These are phyloP conservation scores for Beauveria australis DNA, from an alignment of 2,329 filamentous ascomycete genomes.

Conservation along the genomic window DNA sequence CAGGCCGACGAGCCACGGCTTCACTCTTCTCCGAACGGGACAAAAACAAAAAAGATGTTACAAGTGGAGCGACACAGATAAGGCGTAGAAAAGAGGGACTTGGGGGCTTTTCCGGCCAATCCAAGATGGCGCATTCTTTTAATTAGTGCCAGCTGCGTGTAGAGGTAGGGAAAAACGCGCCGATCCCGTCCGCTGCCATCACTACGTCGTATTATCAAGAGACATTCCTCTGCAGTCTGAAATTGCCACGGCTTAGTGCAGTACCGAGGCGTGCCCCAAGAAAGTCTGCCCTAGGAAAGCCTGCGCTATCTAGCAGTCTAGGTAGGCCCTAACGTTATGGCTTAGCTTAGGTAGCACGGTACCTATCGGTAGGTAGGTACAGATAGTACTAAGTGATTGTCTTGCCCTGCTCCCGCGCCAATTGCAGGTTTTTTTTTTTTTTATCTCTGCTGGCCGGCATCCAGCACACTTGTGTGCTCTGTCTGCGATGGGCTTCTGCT, in stretches of 20 bases:
- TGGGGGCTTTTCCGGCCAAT: neutral
- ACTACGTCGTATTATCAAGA: neutral
- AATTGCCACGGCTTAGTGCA: neutral
- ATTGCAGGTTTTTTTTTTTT: too few species aligned
- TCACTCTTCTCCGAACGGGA: neutral
- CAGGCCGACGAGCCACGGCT: neutral
- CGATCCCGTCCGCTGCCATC: neutral
- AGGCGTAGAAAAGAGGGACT: neutral
- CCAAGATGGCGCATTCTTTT: neutral
- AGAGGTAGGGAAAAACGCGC: neutral
- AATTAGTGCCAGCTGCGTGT: neutral
- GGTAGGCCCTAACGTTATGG: too few species aligned
- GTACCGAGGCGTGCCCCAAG: neutral
- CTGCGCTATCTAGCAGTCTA: too few species aligned
- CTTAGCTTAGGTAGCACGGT: too few species aligned
- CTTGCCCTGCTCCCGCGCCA: too few species aligned
- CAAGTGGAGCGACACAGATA: conserved; percentile 2
- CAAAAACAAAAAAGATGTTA: neutral
- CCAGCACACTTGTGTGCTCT: too few species aligned
- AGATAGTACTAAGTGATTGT: too few species aligned
- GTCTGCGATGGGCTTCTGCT: too few species aligned
- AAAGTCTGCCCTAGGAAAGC: too few species aligned
- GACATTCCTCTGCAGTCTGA: neutral
- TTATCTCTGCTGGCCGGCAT: too few species aligned
- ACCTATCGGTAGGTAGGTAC: too few species aligned